A percentile compares a stretch with the other conserved stretches of the same genome.
phyloP scores from a whole-genome alignment of 2,329 filamentous ascomycete genomes.

The Xylaria polymorpha region DNA sequence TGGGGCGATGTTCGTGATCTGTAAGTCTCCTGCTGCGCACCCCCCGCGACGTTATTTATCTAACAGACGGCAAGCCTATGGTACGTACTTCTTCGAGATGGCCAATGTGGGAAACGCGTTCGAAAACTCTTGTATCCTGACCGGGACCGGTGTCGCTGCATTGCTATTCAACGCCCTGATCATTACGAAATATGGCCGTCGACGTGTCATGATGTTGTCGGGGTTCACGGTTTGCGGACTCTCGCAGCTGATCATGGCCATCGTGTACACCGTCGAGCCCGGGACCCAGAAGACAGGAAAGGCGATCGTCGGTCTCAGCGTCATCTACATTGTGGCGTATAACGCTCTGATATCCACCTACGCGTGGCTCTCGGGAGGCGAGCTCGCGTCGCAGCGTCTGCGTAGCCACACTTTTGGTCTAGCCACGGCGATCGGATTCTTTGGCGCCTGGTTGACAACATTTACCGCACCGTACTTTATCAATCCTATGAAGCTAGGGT shows the following conservation, averaged over 20 bases:
- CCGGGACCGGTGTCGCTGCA: slow-evolving; percentile 64
- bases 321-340: slow-evolving; percentile 65
- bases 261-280: slow-evolving; percentile 60
- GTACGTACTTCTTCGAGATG: slow-evolving; percentile 71
- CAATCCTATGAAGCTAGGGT: slow-evolving; percentile 64
- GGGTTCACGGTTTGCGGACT: slow-evolving; percentile 65
- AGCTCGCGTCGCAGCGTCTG: slow-evolving; percentile 67
- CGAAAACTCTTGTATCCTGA: slow-evolving; percentile 67
- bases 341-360: slow-evolving; percentile 66
- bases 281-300: slow-evolving; percentile 55
- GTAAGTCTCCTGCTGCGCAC: slow-evolving; percentile 47
- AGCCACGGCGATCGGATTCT: slow-evolving; percentile 64
- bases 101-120: slow-evolving; percentile 66
- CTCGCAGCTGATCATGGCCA: slow-evolving; percentile 65
- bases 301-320: slow-evolving; percentile 63
- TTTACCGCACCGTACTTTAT: slow-evolving; percentile 72
- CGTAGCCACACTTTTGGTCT: slow-evolving; percentile 68
- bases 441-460: slow-evolving; percentile 67
- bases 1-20: slow-evolving; percentile 68
- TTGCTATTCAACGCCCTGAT: slow-evolving; percentile 65
- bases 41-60: not conserved
- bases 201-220: slow-evolving; percentile 63
- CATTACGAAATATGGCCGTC: slow-evolving; percentile 64
- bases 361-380: slow-evolving; percentile 67
- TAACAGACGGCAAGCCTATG: slow-evolving; percentile 56